Evolutionary conservation across 345 rosid genomes (phyloP).

Genomic region (Cardamine chenopodiifolia): DNA sequence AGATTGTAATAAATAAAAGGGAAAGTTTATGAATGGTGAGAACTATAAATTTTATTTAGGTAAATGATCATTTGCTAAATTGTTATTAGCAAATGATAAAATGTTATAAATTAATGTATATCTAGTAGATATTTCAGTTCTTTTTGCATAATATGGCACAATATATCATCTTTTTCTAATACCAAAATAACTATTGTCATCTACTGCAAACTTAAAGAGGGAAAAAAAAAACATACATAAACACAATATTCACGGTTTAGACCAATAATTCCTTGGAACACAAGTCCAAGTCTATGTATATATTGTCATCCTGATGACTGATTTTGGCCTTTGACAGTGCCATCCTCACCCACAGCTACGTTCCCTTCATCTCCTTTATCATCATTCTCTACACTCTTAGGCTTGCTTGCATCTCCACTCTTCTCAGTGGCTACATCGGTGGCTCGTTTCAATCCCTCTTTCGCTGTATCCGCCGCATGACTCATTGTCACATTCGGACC

Average conservation of each 20-base stretch:
- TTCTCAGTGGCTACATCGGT: constrained; percentile 30
- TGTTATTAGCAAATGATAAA: neutral
- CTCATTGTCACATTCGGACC: constrained; percentile 41
- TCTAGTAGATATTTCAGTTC: neutral
- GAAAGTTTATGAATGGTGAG: neutral
- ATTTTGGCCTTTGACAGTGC: constrained; percentile 31
- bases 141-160: neutral
- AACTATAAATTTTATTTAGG: neutral
- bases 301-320: constrained; percentile 35
- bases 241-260: neutral
- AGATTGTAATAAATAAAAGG: constrained; percentile 3
- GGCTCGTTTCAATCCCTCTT: constrained; percentile 33
- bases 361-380: neutral
- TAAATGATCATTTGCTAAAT: neutral
- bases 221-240: neutral
- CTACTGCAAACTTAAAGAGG: neutral
- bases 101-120: neutral
- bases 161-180: neutral
- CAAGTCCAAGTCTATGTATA: neutral
- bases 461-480: constrained; percentile 25
- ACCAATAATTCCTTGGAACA: neutral
- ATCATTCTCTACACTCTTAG: neutral
- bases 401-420: constrained; percentile 31
- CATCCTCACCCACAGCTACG: constrained; percentile 32
- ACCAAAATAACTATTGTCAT: neutral